Evolutionary conservation across 495 filamentous ascomycete species (phyloP).

Genomic region (Glonium stellatum): DNA sequence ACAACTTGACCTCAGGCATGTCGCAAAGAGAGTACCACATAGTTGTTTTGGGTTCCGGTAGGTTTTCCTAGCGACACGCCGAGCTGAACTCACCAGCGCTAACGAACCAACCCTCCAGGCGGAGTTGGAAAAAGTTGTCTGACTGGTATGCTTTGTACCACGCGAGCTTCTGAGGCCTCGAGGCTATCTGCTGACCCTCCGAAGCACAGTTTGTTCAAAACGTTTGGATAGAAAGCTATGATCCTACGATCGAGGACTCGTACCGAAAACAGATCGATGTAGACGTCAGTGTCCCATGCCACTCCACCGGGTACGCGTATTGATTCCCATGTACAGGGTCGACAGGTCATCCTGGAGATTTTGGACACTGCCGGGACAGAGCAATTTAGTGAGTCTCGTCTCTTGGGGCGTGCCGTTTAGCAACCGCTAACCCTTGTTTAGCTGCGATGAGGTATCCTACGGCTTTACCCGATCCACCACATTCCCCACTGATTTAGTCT

Average conservation of each 20-base stretch:
- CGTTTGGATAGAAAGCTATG: constrained; percentile 98
- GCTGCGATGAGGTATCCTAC: constrained; percentile 62
- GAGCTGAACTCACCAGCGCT: neutral
- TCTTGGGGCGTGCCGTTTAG: constrained; percentile 1
- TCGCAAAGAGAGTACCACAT: constrained; percentile 68
- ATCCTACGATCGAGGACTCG: constrained; percentile 97
- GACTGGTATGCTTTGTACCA: constrained; percentile 61
- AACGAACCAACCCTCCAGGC: constrained; percentile 45
- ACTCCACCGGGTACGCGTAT: neutral
- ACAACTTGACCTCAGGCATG: constrained; percentile 15
- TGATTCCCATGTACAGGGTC: constrained; percentile 52
- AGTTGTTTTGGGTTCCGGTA: constrained; percentile 83
- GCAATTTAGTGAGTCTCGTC: constrained; percentile 76
- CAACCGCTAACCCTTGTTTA: constrained; percentile 36
- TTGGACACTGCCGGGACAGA: constrained; percentile 96
- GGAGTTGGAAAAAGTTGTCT: constrained; percentile 98
- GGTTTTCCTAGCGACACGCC: constrained; percentile 23
- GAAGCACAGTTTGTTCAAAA: constrained; percentile 98
- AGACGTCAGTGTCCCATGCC: constrained; percentile 59
- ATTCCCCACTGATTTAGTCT: constrained; percentile 22
- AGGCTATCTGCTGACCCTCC: constrained; percentile 20
- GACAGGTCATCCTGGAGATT: constrained; percentile 94
- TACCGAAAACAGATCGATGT: constrained; percentile 92
- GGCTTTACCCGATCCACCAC: neutral
- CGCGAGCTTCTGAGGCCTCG: neutral